A percentile compares a stretch with the other conserved stretches of the same genome.
Evolutionary conservation across 2,329 filamentous ascomycete genomes (phyloP).

Genomic region (Curvularia eragrostidis): DNA sequence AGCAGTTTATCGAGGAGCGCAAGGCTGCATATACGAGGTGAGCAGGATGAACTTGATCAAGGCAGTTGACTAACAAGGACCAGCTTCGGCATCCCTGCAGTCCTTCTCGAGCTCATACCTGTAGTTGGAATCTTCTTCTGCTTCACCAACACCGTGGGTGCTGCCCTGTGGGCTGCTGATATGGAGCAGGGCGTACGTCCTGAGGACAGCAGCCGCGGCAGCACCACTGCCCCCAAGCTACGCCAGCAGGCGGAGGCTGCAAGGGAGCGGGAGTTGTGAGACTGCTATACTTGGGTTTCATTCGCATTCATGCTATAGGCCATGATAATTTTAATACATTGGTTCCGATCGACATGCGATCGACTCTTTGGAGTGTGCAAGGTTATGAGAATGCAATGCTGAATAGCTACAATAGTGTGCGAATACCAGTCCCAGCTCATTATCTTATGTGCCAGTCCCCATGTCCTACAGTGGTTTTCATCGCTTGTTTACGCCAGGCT

Average conservation of each 20-base stretch:
- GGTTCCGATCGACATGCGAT: no score
- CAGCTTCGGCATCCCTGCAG: conserved; percentile 75
- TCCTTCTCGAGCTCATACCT: conserved; percentile 83
- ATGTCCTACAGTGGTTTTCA: no score
- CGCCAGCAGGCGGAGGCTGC: conserved; percentile 46
- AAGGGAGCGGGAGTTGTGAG: conserved; percentile 45
- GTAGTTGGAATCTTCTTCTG: conserved; percentile 82
- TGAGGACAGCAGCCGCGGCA: conserved; percentile 18
- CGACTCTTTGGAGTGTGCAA: no score
- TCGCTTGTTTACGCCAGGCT: no score
- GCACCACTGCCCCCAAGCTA: conserved; percentile 46
- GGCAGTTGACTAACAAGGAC: conserved; percentile 5
- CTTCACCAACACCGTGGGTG: conserved; percentile 91
- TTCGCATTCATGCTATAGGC: no score
- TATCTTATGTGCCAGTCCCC: no score
- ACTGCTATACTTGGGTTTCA: no score
- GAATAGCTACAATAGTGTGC: no score
- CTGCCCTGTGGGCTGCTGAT: conserved; percentile 92
- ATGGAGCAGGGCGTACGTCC: conserved; percentile 61
- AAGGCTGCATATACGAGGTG: conserved; percentile 81
- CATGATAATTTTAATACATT: no score
- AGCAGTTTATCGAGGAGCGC: conserved; percentile 73
- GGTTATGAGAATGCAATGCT: no score
- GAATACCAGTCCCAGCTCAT: no score
- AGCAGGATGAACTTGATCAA: neutral